Base-by-base conservation (phyloP, 2,329 filamentous ascomycete species). In the Cercospora nicotianae region DNA sequence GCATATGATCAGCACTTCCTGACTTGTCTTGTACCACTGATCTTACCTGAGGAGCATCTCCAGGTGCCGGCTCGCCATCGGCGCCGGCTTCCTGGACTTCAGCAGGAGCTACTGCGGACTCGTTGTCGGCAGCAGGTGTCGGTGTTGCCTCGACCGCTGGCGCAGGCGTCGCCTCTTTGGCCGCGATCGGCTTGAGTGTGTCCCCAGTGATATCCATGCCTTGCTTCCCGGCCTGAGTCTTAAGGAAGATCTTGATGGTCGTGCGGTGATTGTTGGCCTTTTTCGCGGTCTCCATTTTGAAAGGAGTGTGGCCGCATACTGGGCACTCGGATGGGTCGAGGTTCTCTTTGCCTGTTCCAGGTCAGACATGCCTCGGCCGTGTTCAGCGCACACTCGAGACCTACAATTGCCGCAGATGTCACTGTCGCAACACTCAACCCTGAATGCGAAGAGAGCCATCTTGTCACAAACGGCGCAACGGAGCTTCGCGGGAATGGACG, bases 401-500 rank as follows among this genome's bases (percentile, higher is more conserved):
- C 77, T 83, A 97, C 95, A 99, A 72, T 84, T 86, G 77, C 94
- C 91, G 84, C 95, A 98, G 67, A 98, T 96, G 48, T 91, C 90
- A 78, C 96, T 94, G 77, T 97, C 95, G 80, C 95, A 99, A 81
- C 95, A 99, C 1, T 94, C 92, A 30, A 97, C 85, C 71, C 94
- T 91, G 79, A 93, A 96, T 8, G 94, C 92, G 78, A 97, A 96
- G 72, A 96, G 84, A 31, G 93, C 94, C 67, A 98, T 85, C 79
- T 92, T 93, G 82, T 91, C 95, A 82, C 95, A 99, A 74, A 93
- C 92, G 63, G 93, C 93, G 84, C 95, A 99, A 81, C 94, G 91
- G 71, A 99, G 87, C 84, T 97, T 97, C 76, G 94, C 93, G n/a
- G 95, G 95, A 67, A 97, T 93, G 70, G 95, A 92, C 75, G 94